These are phyloP conservation scores for Zangia roseola DNA, from an alignment of 768 basidiomycete genomes.

Conservation along the genomic window DNA sequence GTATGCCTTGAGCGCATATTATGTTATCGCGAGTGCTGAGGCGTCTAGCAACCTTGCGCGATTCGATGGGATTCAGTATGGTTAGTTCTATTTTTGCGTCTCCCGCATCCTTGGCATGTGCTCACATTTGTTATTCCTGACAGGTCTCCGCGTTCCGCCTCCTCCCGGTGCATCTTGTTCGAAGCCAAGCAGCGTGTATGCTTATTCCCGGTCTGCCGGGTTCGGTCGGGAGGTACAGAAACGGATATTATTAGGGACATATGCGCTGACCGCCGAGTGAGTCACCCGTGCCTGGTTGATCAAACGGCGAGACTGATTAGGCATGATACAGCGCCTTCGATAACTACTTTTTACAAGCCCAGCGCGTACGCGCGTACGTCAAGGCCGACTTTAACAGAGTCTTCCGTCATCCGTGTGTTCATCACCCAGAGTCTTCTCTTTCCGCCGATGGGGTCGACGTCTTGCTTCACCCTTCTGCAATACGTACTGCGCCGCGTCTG, in stretches of 20 bases:
- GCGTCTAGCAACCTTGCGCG: conserved; percentile 90
- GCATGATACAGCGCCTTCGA: conserved; percentile 75
- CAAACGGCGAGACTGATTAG: background rate
- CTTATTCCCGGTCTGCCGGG: conserved; percentile 60
- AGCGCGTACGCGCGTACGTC: conserved; percentile 71
- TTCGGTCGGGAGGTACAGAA: conserved; percentile 87
- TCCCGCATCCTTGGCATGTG: background rate
- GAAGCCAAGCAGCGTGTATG: conserved; percentile 58
- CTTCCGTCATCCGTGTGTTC: conserved; percentile 59
- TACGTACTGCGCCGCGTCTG: conserved; percentile 76
- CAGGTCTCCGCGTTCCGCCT: conserved; percentile 53
- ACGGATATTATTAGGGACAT: conserved; percentile 86
- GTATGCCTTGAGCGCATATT: conserved; percentile 89
- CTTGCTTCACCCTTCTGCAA: conserved; percentile 83
- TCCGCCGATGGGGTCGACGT: conserved; percentile 60
- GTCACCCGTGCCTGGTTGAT: conserved; percentile 25
- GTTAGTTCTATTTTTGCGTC: conserved; percentile 37
- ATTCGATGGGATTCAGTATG: conserved; percentile 87
- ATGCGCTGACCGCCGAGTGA: conserved; percentile 89
- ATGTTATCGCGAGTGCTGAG: conserved; percentile 93
- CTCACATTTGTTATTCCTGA: background rate
- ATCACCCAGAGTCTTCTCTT: conserved; percentile 9
- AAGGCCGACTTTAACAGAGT: conserved; percentile 70
- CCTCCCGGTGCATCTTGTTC: conserved; percentile 41
- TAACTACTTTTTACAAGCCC: conserved; percentile 95